A percentile compares a stretch with the other conserved stretches of the same genome.
Conservation (phyloP, 164 flowering plant species). For the Vitis cinerea region DNA sequence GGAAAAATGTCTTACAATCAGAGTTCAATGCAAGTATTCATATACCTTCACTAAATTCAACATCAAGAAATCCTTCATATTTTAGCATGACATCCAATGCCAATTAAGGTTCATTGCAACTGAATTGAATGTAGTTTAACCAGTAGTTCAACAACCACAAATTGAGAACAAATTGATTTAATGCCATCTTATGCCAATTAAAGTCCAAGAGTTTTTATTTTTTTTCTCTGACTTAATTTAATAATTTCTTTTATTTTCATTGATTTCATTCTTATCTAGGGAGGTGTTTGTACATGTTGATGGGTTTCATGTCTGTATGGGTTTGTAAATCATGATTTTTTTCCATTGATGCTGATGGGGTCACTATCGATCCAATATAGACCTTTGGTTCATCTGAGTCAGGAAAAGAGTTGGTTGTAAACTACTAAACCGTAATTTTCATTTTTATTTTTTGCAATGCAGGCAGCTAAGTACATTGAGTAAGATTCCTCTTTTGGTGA, state of each 20-base stretch:
- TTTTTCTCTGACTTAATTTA: too few species aligned
- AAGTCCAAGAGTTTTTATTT: too few species aligned
- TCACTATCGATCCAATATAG: too few species aligned
- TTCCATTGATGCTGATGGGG: too few species aligned
- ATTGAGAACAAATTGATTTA: neutral
- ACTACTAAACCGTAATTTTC: neutral
- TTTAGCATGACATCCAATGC: neutral
- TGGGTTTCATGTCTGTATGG: too few species aligned
- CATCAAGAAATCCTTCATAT: neutral
- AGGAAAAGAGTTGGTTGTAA: constrained; percentile 64
- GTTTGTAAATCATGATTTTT: too few species aligned
- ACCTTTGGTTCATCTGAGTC: constrained; percentile 60
- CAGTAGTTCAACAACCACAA: neutral
- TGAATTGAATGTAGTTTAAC: neutral
- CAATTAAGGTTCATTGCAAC: neutral
- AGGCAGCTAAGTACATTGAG: constrained; percentile 81
- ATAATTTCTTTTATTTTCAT: too few species aligned
- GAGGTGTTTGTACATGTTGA: too few species aligned
- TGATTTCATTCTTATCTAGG: too few species aligned
- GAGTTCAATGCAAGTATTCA: neutral
- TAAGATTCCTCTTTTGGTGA: constrained; percentile 75
- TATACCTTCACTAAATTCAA: too few species aligned
- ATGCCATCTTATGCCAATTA: too few species aligned
- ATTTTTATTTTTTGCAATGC: neutral
- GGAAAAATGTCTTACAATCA: neutral